Evolutionary conservation across 2,329 filamentous ascomycete species (phyloP).

Genomic region (Pseudonectria foliicola): DNA sequence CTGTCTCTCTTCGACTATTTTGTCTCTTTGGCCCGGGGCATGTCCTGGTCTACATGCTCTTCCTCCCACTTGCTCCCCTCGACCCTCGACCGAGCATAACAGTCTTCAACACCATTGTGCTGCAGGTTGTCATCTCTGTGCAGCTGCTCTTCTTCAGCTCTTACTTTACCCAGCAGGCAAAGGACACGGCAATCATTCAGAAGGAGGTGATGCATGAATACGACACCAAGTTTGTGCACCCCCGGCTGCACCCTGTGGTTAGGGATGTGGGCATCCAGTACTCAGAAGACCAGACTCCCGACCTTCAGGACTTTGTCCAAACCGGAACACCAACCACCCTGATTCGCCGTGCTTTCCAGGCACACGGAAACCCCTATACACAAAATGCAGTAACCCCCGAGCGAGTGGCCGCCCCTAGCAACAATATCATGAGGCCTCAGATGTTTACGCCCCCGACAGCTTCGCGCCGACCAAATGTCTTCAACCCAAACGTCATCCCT

Average conservation of each 20-base stretch:
- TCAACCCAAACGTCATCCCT: conserved; percentile 23
- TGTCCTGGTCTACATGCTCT: conserved; percentile 82
- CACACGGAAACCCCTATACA: conserved; percentile 74
- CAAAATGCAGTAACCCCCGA: conserved; percentile 45
- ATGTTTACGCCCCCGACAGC: conserved; percentile 36
- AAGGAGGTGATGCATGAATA: conserved; percentile 94
- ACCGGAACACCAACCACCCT: conserved; percentile 50
- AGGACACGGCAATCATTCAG: conserved; percentile 77
- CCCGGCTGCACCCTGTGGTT: conserved; percentile 74
- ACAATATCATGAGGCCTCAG: conserved; percentile 32
- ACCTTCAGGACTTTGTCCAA: conserved; percentile 37
- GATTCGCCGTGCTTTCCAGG: conserved; percentile 70
- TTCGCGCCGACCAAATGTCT: conserved; percentile 28
- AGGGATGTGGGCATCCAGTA: conserved; percentile 74
- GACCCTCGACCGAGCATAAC: conserved; percentile 81
- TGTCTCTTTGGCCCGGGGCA: conserved; percentile 92
- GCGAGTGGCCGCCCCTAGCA: conserved; percentile 28
- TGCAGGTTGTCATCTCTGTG: conserved; percentile 66
- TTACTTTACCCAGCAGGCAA: conserved; percentile 75
- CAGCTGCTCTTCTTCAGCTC: conserved; percentile 70
- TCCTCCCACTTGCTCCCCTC: conserved; percentile 67
- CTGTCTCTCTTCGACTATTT: conserved; percentile 73
- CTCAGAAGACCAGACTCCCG: conserved; percentile 39
- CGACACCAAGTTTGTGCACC: conserved; percentile 91
- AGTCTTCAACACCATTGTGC: conserved; percentile 71